Evolutionary conservation across 148 eudicot genomes (phyloP).

Genomic region (Rhododendron williamsianum): DNA sequence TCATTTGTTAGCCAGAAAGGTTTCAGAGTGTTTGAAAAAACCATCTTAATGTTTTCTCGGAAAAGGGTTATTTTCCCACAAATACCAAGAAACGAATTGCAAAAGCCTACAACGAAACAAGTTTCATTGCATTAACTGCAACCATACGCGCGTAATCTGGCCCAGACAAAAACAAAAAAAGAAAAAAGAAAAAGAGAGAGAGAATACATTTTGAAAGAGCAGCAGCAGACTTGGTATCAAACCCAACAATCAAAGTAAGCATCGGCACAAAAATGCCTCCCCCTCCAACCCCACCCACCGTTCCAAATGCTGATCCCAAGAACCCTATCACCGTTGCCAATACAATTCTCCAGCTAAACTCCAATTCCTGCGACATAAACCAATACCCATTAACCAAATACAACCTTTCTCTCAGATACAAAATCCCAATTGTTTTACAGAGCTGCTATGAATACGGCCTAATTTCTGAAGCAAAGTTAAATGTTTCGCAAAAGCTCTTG

Average conservation of each 20-base stretch:
- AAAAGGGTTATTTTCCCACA: not conserved
- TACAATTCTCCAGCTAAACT: constrained; percentile 68
- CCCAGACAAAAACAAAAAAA: not conserved
- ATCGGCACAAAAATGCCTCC: constrained; percentile 97
- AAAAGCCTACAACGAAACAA: not conserved
- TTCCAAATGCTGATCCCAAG: constrained; percentile 89
- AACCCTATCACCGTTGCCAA: constrained; percentile 80
- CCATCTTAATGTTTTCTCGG: not conserved
- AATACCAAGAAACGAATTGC: not conserved
- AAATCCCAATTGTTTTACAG: not conserved
- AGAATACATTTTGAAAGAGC: constrained; percentile 85
- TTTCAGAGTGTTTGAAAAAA: too few species aligned
- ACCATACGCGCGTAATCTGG: not conserved
- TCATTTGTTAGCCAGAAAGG: not conserved
- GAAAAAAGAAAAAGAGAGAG: not conserved
- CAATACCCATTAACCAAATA: not conserved
- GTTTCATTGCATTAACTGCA: too few species aligned
- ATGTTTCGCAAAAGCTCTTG: not conserved
- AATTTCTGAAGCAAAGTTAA: too few species aligned
- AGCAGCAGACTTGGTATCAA: constrained; percentile 98
- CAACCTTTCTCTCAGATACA: not conserved
- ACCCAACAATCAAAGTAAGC: constrained; percentile 83
- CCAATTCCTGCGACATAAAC: constrained; percentile 43
- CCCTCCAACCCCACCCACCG: constrained; percentile 96
- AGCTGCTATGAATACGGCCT: too few species aligned